Evolutionary conservation across 2,329 filamentous ascomycete species (phyloP), one percentile per base, ranked within the genome.

Genomic region (Cladophialophora bantiana): DNA sequence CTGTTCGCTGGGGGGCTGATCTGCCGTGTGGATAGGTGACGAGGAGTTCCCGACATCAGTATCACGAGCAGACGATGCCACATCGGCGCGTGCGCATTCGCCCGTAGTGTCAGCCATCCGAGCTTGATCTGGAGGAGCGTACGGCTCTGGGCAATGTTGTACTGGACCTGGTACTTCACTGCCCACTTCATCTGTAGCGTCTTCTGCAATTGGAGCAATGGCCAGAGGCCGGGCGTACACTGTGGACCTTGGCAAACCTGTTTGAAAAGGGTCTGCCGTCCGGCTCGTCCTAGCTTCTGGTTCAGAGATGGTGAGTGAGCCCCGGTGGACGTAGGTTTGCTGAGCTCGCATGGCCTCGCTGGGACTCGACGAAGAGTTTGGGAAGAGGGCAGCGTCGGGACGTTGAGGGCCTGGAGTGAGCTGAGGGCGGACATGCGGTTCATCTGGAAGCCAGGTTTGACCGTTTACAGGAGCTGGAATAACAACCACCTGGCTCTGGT

Each of bases 381-480:
- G 55, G 20, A 35, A 40, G 15, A n/a, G 57, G 5, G 53, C 63
- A 12, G 55, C 10, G 9, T 57, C 59, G 26, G 62, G 50, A 3
- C 60, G 55, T n/a, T 56, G 35, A 31, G 62, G 32, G 10, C 45
- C 58, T 3, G 40, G 20, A 34, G 20, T 31, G n/a, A 45, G 12
- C 6, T 31, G 18, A 36, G 48, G 10, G 34, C 53, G 55, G 15
- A 26, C 15, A 38, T 65, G 40, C 15, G 75, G 68, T 38, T 77
- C 75, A 58, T 79, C 77, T 9, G 85, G 84, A 53, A 82, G 85
- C 84, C 85, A 88, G 12, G 83, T 84, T 54, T 85, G 78, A 38
- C 80, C 81, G 36, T 83, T 79, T n/a, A 82, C 81, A 66, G 86
- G 84, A 2, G 85, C 85, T 3, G 86, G 87, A 54, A 89, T 87